A percentile compares a stretch with the other conserved stretches of the same genome.
Conservation (phyloP, 768 basidiomycete genomes). For the Astraeus odoratus region DNA sequence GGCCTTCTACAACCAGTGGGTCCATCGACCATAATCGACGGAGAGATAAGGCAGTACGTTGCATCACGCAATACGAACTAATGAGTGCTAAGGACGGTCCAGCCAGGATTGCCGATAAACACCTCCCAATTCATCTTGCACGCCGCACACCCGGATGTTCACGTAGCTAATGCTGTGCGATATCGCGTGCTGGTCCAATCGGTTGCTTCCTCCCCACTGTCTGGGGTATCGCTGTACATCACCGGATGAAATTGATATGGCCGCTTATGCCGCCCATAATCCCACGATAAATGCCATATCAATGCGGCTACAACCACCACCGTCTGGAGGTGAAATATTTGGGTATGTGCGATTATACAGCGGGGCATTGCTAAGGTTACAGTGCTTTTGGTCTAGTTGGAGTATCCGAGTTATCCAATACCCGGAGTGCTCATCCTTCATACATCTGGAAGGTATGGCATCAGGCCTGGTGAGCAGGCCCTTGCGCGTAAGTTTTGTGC, state of each 20-base stretch:
- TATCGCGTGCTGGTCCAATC: not conserved
- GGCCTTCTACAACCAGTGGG: too few relatives aligned
- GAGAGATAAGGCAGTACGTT: too few relatives aligned
- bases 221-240: not conserved
- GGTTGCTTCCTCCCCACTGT: not conserved
- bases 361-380: not conserved
- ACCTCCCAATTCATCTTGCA: not conserved
- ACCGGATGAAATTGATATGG: not conserved
- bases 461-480: not conserved
- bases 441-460: not conserved
- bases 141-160: not conserved
- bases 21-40: too few relatives aligned
- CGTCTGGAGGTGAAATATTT: not conserved
- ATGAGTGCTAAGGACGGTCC: too few relatives aligned
- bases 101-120: too few relatives aligned
- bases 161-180: not conserved
- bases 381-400: not conserved
- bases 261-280: not conserved
- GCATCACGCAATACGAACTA: too few relatives aligned
- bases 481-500: not conserved
- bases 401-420: not conserved
- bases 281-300: not conserved
- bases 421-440: not conserved
- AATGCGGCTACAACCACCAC: not conserved
- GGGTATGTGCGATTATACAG: not conserved